Base-by-base conservation (phyloP, 768 basidiomycete species). In the Udeniomyces megalosporus region DNA sequence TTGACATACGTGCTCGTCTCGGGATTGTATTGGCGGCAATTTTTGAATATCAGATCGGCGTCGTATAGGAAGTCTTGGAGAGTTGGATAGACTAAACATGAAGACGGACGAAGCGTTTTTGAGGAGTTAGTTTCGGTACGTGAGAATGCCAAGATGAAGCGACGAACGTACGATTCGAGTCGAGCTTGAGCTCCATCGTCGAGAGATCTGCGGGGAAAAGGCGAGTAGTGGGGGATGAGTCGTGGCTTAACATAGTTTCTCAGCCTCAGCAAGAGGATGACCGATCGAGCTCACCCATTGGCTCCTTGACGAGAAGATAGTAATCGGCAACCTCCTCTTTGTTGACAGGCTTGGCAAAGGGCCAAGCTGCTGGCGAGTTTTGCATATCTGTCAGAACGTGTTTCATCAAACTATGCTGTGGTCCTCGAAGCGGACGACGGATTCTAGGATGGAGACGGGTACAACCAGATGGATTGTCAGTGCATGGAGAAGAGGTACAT, bases 161-260 rank as follows among this genome's bases (percentile, higher is more conserved):
- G 96, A 97, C 69, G 86, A 17, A 42, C 38, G 38, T 8, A 42
- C 38, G 82, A 70, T 85, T 85, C n/a, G 78, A 81, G 38, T 88
- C 84, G n/a, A 97, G 80, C 73, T 90, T 97, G 70, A 84, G 78
- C 67, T 84, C 81, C 81, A 97, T 93, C 1, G 87, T 90, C 60
- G 77, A 75, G 68, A 96, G 81, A 73, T 96, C 90, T 95, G 69
- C 58, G 24, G 31, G 58, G 51, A 47, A 63, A n/a, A n/a, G n/a
- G n/a, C n/a, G n/a, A n/a, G n/a, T n/a, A n/a, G 31, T 8, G n/a
- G n/a, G n/a, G n/a, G n/a, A n/a, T n/a, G n/a, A n/a, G n/a, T n/a
- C n/a, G n/a, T n/a, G n/a, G n/a, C n/a, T n/a, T n/a, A n/a, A n/a
- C n/a, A n/a, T n/a, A n/a, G n/a, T n/a, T 20, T 62, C 48, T n/a